Percentiles rank a stretch among this genome's conserved stretches.
These are phyloP conservation scores for Bondarzewia mesenterica DNA, from an alignment of 1,284 basidiomycete species.

Conservation along the genomic window DNA sequence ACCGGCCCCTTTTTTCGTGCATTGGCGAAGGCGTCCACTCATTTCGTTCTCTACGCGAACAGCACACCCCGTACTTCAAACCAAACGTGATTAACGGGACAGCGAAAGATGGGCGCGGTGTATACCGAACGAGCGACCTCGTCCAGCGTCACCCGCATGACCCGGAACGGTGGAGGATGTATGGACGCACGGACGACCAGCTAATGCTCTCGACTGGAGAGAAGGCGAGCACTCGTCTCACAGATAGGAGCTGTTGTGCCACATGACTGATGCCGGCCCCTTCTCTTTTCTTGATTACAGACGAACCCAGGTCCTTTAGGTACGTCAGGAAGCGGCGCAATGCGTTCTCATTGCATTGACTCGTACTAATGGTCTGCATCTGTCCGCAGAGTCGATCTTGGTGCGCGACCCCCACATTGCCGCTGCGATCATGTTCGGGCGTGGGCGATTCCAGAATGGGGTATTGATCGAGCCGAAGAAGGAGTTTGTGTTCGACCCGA, in stretches of 20 bases:
- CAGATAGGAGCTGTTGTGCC: constrained; percentile 5
- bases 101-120: neutral
- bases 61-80: constrained; percentile 1
- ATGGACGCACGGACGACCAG: constrained; percentile 13
- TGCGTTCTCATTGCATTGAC: constrained; percentile 9
- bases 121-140: constrained; percentile 15
- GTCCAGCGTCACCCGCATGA: constrained; percentile 20
- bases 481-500: constrained; percentile 5
- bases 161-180: constrained; percentile 16
- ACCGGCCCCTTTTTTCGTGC: neutral
- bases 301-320: constrained; percentile 18
- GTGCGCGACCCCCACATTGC: constrained; percentile 7
- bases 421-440: constrained; percentile 14
- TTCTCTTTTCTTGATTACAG: constrained; percentile 6
- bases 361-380: neutral
- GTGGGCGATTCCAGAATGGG: constrained; percentile 12
- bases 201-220: constrained; percentile 25
- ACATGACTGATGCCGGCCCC: neutral
- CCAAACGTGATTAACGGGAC: constrained; percentile 6
- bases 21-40: neutral
- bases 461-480: constrained; percentile 12
- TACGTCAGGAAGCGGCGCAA: neutral
- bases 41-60: neutral
- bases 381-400: constrained; percentile 10
- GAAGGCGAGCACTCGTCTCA: constrained; percentile 14